phyloP scores from a whole-genome alignment of 169 alveolate species.

The Plasmodium knowlesi region DNA sequence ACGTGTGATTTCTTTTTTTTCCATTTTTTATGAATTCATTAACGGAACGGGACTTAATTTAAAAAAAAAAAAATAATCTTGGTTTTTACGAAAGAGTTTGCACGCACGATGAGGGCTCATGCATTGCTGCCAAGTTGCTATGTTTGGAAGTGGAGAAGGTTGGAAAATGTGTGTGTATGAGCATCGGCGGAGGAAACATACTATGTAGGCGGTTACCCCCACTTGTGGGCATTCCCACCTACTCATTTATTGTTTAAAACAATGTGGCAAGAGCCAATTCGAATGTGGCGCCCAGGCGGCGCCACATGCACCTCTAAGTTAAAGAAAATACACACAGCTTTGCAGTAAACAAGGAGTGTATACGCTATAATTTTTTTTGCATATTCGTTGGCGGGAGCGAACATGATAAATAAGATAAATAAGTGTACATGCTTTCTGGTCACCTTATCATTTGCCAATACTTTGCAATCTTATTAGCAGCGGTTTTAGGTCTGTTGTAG shows the following conservation, averaged over 20 bases:
- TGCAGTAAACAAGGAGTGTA: not conserved
- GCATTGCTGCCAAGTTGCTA: not conserved
- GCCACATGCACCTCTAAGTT: not conserved
- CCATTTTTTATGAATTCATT: slow-evolving; percentile 1
- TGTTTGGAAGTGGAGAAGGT: not conserved
- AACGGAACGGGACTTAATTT: slow-evolving; percentile 22
- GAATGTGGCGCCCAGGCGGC: not conserved
- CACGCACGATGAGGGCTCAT: not conserved
- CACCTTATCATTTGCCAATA: slow-evolving; percentile 5
- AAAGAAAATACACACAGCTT: not conserved
- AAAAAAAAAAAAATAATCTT: not conserved
- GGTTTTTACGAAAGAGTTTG: slow-evolving; percentile 7
- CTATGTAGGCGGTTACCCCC: not conserved
- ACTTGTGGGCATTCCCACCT: not conserved
- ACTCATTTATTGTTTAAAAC: not conserved
- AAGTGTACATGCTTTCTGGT: not conserved
- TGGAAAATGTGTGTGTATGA: not conserved
- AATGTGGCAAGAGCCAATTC: not conserved
- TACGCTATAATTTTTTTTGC: not conserved
- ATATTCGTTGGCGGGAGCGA: not conserved
- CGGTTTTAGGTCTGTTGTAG: slow-evolving; percentile 46
- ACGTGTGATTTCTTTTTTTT: not conserved
- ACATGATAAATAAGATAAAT: not conserved
- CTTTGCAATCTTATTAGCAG: slow-evolving; percentile 42
- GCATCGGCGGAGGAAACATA: not conserved